Base-by-base conservation (phyloP, 2,329 filamentous ascomycete species). In the Camptophora hylomeconis region DNA sequence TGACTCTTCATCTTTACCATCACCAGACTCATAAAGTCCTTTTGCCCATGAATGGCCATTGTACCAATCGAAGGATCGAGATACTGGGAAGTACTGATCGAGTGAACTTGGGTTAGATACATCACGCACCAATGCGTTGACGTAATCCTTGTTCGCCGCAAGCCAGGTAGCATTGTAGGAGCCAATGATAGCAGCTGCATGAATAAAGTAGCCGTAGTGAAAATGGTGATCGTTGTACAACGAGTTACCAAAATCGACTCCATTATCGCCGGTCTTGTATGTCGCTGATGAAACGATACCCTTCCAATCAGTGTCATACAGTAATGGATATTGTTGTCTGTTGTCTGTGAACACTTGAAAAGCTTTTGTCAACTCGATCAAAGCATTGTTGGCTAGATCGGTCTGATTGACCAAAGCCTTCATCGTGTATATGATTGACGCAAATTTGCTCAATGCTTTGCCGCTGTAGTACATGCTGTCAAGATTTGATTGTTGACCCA, bases 391-490 rank as follows among this genome's bases (percentile, higher is more conserved):
- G 0, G 72, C 72, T 17, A 79, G 49, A 2, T 54, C 56, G 19
- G 56, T 51, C 40, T 83, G 69, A 7, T 63, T 61, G 5, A 79
- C 52, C 37, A 87, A 53, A 39, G 79, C 67, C 35, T 73, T 61
- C 22, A 75, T 62, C 0, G 73, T 69, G 44, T 79, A 75, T 20
- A 81, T 56, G 16, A 86, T 59, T 10, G 62, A 61, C 1, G 78
- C 80, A 51, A 83, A 86, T 49, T 87, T 87, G 38, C 75, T 77
- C 11, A 89, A 57, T 1, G 73, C 78, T 63, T 87, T 95, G 43
- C 89, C 89, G 42, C 80, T 80, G 53, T 78, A 94, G 54, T 95
- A 95, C 73, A 93, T 86, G 20, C 83, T 92, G 49, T 87, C 70
- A 19, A 81, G 60, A 39, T 89, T 71, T 4, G 73, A 72, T 46